Evolutionary conservation across 805 yeast genomes (phyloP).

Genomic region (Metschnikowia koreensis): DNA sequence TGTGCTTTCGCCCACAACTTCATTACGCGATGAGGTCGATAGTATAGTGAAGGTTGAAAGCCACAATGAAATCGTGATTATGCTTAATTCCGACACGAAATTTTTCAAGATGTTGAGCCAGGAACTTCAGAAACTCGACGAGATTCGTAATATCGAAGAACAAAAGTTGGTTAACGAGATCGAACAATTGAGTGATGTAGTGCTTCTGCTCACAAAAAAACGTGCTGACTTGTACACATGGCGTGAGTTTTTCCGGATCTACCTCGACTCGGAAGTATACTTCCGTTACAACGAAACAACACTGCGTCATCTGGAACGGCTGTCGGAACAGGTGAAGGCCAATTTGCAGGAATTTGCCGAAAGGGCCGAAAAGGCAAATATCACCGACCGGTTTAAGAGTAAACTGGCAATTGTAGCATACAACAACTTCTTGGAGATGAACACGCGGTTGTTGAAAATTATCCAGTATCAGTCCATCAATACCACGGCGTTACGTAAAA

Average conservation of each 20-base stretch:
- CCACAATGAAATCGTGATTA: constrained; percentile 39
- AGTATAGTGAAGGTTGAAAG: constrained; percentile 17
- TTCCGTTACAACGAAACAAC: constrained; percentile 49
- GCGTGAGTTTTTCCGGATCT: constrained; percentile 65
- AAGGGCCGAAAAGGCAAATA: constrained; percentile 36
- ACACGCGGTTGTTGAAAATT: constrained; percentile 53
- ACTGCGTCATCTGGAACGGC: constrained; percentile 43
- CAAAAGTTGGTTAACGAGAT: constrained; percentile 42
- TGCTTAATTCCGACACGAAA: constrained; percentile 53
- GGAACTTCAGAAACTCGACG: constrained; percentile 51
- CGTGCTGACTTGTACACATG: constrained; percentile 61
- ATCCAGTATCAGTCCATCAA: constrained; percentile 62
- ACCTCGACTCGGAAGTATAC: constrained; percentile 65
- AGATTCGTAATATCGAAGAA: constrained; percentile 44
- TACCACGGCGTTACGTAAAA: constrained; percentile 61
- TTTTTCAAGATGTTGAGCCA: constrained; percentile 58
- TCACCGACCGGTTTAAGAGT: constrained; percentile 43
- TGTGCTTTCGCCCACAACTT: constrained; percentile 29
- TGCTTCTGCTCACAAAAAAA: constrained; percentile 27
- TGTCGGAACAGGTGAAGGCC: constrained; percentile 44
- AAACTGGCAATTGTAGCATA: constrained; percentile 47
- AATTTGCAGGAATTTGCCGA: constrained; percentile 42
- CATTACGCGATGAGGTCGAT: constrained; percentile 10
- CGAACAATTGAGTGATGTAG: constrained; percentile 35
- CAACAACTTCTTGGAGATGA: constrained; percentile 50